Evolutionary conservation across 2,329 filamentous ascomycete species (phyloP), one percentile per base, ranked within the genome.

Genomic region (Hypoxylon sp.): DNA sequence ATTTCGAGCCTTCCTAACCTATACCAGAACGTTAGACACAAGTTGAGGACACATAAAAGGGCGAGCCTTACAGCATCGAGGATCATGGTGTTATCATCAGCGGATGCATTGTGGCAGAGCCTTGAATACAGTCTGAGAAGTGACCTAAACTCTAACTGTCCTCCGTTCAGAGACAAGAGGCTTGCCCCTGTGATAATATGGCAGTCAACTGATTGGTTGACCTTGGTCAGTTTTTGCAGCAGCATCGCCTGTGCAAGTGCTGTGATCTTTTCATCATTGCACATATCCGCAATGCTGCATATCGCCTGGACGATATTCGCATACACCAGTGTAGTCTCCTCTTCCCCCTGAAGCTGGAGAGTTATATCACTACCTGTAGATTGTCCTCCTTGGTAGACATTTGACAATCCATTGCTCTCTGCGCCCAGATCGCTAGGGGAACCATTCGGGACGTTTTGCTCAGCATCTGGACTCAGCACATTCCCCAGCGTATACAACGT

Each of bases 401-500:
- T 78, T 0, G 80, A 75, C 21, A 80, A 60, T 0, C 73, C 79
- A 5, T 80, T 75, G 57, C 81, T 80, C 73, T 81, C 81, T 52
- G 76, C 67, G 64, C 77, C 79, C 6, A 75, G 74, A 36, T 83
- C 81, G 5, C 81, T 82, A 67, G 85, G 85, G 36, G 79, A 72
- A 3, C 86, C 86, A 71, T 90, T 89, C 32, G 83, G 82, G 59
- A 86, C 81, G 48, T 80, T 83, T 45, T 83, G 81, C 63, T 87
- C 87, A 13, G 85, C 84, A 50, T 87, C 89, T 4, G 93, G 90
- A 73, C 94, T 98, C 13, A 99, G 85, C 3, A 97, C 91, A 77
- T 99, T 99, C 19, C 96, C 96, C n/a, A 99, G 85, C 0, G 94
- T 96, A 80, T 99, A 99, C 9, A 99, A 84, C 0, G 94, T 98